A percentile compares a stretch with the other conserved stretches of the same genome.
Evolutionary conservation across 1,139 yeast species (phyloP).

Genomic region (Protomyces gravidus): DNA sequence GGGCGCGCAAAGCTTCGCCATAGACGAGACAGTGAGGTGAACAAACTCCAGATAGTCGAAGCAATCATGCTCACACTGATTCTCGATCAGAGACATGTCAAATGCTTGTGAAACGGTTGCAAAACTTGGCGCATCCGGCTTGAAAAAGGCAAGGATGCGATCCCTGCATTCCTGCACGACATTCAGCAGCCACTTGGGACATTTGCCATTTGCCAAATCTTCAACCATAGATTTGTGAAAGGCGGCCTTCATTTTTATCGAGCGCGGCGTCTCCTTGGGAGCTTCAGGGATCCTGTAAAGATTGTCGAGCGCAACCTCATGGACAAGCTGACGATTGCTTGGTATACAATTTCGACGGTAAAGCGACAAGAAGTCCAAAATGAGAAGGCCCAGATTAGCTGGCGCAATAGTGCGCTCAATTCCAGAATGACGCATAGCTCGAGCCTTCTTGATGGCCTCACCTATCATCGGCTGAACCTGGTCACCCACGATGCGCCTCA

Average conservation of each 20-base stretch:
- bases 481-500: constrained; percentile 19
- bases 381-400: neutral
- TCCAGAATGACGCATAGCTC: neutral
- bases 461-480: constrained; percentile 1
- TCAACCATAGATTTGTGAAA: constrained; percentile 6
- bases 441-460: constrained; percentile 8
- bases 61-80: constrained; percentile 8
- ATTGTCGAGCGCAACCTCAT: constrained; percentile 26
- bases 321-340: constrained; percentile 26
- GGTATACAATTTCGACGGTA: constrained; percentile 8
- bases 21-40: constrained; percentile 12
- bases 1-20: constrained; percentile 29
- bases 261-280: neutral
- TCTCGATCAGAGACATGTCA: constrained; percentile 19
- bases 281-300: constrained; percentile 5
- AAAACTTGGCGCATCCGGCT: constrained; percentile 15
- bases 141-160: constrained; percentile 22
- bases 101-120: constrained; percentile 24
- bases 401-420: neutral
- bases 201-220: constrained; percentile 6
- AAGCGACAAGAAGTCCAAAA: constrained; percentile 8
- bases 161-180: constrained; percentile 23
- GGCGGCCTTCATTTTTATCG: neutral
- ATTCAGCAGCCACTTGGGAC: constrained; percentile 15
- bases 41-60: constrained; percentile 22